Evolutionary conservation across 2,329 filamentous ascomycete genomes (phyloP).

Genomic region (Mycocentrospora acerina): DNA sequence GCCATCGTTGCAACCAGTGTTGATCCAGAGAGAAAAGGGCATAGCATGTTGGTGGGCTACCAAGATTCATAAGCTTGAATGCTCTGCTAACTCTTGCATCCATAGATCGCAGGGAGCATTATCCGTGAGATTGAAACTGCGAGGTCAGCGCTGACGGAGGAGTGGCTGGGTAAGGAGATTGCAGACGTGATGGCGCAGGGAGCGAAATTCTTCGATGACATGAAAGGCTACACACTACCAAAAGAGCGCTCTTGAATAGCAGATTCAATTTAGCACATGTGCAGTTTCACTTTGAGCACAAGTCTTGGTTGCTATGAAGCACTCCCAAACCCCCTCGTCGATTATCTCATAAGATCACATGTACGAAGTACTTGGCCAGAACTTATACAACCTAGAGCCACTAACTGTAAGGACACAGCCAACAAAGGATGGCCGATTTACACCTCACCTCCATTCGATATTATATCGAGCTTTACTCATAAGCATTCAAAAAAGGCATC

Average conservation of each 20-base stretch:
- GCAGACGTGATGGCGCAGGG: constrained; percentile 33
- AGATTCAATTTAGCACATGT: too few species aligned
- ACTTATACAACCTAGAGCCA: too few species aligned
- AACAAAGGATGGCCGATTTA: too few species aligned
- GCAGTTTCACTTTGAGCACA: too few species aligned
- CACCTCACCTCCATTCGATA: too few species aligned
- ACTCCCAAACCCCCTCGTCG: too few species aligned
- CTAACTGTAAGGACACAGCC: too few species aligned
- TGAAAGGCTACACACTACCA: constrained; percentile 40
- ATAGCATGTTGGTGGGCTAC: constrained; percentile 29
- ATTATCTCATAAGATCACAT: too few species aligned
- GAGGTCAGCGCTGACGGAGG: constrained; percentile 22
- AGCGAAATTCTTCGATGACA: constrained; percentile 37
- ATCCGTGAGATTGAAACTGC: constrained; percentile 34
- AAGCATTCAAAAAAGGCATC: too few species aligned
- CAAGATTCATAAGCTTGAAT: background rate
- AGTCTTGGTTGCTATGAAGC: too few species aligned
- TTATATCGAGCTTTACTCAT: too few species aligned
- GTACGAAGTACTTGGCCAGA: too few species aligned
- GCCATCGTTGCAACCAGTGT: constrained; percentile 44
- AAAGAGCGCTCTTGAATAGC: constrained; percentile 22
- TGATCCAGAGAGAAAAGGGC: constrained; percentile 32
- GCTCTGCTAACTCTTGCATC: background rate
- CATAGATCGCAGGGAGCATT: constrained; percentile 31
- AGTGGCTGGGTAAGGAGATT: constrained; percentile 41